phyloP scores from a whole-genome alignment of 345 rosid genomes.

The Erysimum cheiranthoides region DNA sequence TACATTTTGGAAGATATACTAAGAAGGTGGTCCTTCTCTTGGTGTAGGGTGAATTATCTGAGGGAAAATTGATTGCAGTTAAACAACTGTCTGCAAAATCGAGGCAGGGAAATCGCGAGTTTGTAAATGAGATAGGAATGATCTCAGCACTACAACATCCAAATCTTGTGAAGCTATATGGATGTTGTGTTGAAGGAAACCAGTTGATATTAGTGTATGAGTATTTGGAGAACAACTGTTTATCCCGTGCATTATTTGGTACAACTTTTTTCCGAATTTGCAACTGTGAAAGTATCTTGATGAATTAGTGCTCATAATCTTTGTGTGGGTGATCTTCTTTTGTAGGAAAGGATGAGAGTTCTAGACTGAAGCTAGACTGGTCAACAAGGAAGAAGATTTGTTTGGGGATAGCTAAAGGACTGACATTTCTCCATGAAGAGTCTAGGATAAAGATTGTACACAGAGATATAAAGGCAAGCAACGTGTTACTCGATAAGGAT shows the following conservation, averaged over 20 bases:
- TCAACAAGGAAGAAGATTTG: constrained; percentile 70
- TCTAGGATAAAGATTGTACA: constrained; percentile 87
- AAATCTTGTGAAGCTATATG: constrained; percentile 74
- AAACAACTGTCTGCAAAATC: constrained; percentile 78
- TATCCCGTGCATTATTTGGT: constrained; percentile 75
- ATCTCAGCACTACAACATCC: constrained; percentile 82
- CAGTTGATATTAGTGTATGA: constrained; percentile 72
- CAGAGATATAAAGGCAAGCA: constrained; percentile 92
- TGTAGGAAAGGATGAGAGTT: constrained; percentile 58
- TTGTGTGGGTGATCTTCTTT: not conserved
- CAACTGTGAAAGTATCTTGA: not conserved
- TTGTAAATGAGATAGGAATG: constrained; percentile 77
- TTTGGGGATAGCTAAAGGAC: constrained; percentile 78
- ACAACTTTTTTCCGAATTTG: constrained; percentile 11
- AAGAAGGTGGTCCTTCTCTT: not conserved
- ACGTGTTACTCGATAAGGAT: constrained; percentile 84
- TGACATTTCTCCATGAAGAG: constrained; percentile 84
- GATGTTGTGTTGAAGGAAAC: constrained; percentile 83
- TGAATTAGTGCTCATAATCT: constrained; percentile 6
- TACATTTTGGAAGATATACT: not conserved
- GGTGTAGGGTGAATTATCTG: constrained; percentile 66
- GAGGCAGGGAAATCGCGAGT: constrained; percentile 80
- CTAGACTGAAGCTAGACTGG: constrained; percentile 72
- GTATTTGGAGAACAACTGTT: constrained; percentile 77
- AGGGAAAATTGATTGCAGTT: constrained; percentile 74